These are phyloP conservation scores for Pinus albicaulis DNA, from an alignment of 75 land plant species.

Conservation along the genomic window DNA sequence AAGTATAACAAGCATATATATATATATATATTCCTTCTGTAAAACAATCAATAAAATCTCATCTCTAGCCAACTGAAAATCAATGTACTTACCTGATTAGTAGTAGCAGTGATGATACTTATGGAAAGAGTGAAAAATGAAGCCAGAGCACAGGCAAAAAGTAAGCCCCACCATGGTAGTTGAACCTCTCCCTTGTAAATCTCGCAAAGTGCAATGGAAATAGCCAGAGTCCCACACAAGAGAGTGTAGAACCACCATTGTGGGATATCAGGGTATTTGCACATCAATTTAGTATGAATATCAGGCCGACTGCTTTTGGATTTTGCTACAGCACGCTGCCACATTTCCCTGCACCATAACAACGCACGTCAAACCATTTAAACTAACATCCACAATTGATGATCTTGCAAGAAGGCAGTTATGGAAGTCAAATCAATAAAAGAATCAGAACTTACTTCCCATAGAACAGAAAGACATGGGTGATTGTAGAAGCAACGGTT, in stretches of 20 bases:
- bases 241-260: slow-evolving; percentile 79
- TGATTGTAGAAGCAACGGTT: slow-evolving; percentile 61
- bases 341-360: slow-evolving; percentile 53
- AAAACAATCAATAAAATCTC: no score
- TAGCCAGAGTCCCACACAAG: slow-evolving; percentile 32
- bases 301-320: slow-evolving; percentile 16
- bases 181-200: slow-evolving; percentile 62
- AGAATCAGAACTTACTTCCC: slow-evolving; percentile 60
- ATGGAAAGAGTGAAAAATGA: slow-evolving; percentile 80
- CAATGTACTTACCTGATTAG: slow-evolving; percentile 59
- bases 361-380: background rate
- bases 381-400: slow-evolving; percentile 13
- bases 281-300: slow-evolving; percentile 79
- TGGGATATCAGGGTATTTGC: slow-evolving; percentile 67
- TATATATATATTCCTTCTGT: no score
- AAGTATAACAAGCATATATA: no score
- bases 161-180: slow-evolving; percentile 90
- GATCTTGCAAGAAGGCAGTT: slow-evolving; percentile 50
- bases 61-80: no score
- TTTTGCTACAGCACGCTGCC: slow-evolving; percentile 18
- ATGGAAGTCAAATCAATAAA: slow-evolving; percentile 59
- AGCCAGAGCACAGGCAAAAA: slow-evolving; percentile 73
- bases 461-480: slow-evolving; percentile 66
- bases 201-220: slow-evolving; percentile 54
- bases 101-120: slow-evolving; percentile 85